phyloP scores from a whole-genome alignment of 345 rosid species.

The Adansonia digitata region DNA sequence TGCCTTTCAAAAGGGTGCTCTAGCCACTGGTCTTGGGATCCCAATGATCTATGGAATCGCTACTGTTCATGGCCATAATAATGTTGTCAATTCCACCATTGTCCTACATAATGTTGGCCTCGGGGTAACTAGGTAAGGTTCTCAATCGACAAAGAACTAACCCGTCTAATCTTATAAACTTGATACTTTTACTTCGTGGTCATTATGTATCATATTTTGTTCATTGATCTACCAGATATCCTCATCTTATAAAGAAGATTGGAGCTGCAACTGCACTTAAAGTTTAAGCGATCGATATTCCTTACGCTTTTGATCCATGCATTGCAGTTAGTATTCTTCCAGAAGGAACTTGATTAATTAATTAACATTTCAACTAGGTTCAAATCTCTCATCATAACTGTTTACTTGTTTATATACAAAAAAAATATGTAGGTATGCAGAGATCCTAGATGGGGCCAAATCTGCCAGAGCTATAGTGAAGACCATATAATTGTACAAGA shows the following conservation, averaged over 20 bases:
- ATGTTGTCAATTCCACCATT: slow-evolving; percentile 40
- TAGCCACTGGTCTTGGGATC: slow-evolving; percentile 34
- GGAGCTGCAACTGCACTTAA: slow-evolving; percentile 48
- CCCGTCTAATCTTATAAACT: not conserved
- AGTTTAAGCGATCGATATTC: slow-evolving; percentile 42
- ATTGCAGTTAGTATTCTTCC: slow-evolving; percentile 22
- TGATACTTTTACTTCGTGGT: not conserved
- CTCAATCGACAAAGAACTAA: not conserved
- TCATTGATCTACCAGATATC: slow-evolving; percentile 21
- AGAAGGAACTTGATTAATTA: not conserved
- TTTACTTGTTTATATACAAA: not conserved
- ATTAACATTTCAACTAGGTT: not conserved
- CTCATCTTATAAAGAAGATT: slow-evolving; percentile 31
- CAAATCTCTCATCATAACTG: not conserved
- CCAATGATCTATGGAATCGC: slow-evolving; percentile 34
- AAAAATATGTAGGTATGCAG: slow-evolving; percentile 30
- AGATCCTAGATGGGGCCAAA: slow-evolving; percentile 45
- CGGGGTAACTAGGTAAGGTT: slow-evolving; percentile 36
- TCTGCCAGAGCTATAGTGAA: slow-evolving; percentile 42
- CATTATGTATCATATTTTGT: not conserved
- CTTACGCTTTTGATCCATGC: slow-evolving; percentile 40
- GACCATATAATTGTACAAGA: slow-evolving; percentile 27
- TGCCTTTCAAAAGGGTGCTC: slow-evolving; percentile 24
- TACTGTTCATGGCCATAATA: slow-evolving; percentile 30
- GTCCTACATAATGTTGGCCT: slow-evolving; percentile 44